These are phyloP conservation scores for Neurospora sp. DNA, from an alignment of 495 filamentous ascomycete genomes.

Conservation along the genomic window DNA sequence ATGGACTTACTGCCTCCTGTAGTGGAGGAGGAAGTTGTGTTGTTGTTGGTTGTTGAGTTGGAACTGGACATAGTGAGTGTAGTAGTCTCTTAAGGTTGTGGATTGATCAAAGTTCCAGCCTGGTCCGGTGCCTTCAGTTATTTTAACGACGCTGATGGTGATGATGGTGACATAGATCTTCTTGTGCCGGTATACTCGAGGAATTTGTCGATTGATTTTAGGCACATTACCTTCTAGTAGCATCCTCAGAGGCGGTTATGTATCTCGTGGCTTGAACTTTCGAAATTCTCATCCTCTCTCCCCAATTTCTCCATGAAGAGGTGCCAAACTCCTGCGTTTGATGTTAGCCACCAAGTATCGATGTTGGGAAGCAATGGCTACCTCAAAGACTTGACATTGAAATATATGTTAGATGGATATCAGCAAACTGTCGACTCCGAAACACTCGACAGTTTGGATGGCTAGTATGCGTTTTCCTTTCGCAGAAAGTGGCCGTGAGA, in stretches of 20 bases:
- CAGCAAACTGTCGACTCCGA: not conserved
- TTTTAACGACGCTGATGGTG: not conserved
- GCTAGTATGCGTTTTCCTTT: not conserved
- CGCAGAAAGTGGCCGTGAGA: not conserved
- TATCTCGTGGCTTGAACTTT: not conserved
- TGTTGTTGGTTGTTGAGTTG: not conserved
- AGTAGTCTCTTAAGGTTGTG: not conserved
- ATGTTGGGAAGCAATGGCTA: not conserved
- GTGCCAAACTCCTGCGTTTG: not conserved
- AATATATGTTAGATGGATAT: not conserved
- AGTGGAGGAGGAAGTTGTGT: not conserved
- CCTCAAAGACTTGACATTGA: not conserved
- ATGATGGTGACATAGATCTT: not conserved
- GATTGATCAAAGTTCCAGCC: not conserved
- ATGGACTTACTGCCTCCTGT: not conserved
- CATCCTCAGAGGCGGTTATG: too few species aligned
- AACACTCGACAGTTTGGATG: not conserved
- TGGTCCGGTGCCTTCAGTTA: not conserved
- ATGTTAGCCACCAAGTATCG: not conserved
- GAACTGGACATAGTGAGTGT: not conserved
- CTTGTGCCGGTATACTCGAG: too few species aligned
- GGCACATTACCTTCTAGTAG: too few species aligned
- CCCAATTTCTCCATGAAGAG: not conserved
- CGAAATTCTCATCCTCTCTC: not conserved
- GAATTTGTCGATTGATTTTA: too few species aligned